Base-by-base conservation (phyloP, 495 filamentous ascomycete genomes). In the Daldinia decipiens region DNA sequence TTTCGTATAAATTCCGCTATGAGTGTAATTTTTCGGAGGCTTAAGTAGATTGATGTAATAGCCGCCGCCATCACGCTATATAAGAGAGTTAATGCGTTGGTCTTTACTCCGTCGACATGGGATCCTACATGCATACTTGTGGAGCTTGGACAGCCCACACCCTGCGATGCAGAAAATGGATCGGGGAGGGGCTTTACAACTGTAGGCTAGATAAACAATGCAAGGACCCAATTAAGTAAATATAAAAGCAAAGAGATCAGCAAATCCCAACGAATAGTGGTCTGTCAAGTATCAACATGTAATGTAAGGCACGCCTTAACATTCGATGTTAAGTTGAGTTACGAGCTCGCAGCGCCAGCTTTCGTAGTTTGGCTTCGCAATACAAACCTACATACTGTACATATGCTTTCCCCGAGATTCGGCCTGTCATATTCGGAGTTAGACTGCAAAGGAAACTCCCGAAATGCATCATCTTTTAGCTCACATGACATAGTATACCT, bases 401-500 rank as follows among this genome's bases (percentile, higher is more conserved):
- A 5, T 24, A 47, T 47, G 17, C 43, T 24, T n/a, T 13, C 2
- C 54, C 4, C 12, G n/a, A 19, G 17, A 36, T 38, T 38, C 54
- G 32, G 8, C 13, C 29, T 36, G 17, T 55, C 5, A 38, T 36
- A 36, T 21, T 56, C 36, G 21, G 21, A 53, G 29, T 12, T 65
- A 31, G 32, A 32, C 27, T 26, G 12, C 9, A 53, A 55, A 43
- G 26, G 50, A 55, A 61, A 29, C 36, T 60, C 47, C 52, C 4
- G 34, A 27, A 31, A 60, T 60, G 56, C 57, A 59, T 53, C 38
- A 45, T 11, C 43, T 7, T 55, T 54, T 55, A 29, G 45, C 32
- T 53, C 50, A 53, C 15, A 32, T 27, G 56, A 59, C 21, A 31
- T 54, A 8, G 5, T 9, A 31, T 53, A n/a, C 13, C 21, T 8